Evolutionary conservation across 2,329 filamentous ascomycete species (phyloP).

Genomic region (Penicillium rolfsii): DNA sequence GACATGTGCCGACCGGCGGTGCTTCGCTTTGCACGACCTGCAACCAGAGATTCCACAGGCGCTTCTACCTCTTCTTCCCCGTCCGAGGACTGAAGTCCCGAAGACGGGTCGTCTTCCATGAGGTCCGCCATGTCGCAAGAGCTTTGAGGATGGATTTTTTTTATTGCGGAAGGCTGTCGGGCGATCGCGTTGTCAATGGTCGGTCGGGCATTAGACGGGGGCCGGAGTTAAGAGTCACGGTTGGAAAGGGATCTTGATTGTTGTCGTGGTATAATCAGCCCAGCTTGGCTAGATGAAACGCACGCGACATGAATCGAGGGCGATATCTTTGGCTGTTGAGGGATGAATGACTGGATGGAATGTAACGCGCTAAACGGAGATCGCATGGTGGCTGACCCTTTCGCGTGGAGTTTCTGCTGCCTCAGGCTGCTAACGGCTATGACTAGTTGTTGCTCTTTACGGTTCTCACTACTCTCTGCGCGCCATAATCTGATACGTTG

Average conservation of each 20-base stretch:
- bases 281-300: not conserved
- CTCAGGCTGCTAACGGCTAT: slow-evolving; percentile 11
- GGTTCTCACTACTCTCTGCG: not conserved
- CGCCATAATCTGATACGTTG: not conserved
- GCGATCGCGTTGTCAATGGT: not conserved
- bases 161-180: slow-evolving; percentile 2
- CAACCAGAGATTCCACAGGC: slow-evolving; percentile 38
- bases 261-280: not conserved
- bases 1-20: slow-evolving; percentile 86
- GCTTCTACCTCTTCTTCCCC: slow-evolving; percentile 27
- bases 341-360: not conserved
- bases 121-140: slow-evolving; percentile 21
- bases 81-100: slow-evolving; percentile 31
- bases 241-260: not conserved
- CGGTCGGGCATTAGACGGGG: slow-evolving; percentile 7
- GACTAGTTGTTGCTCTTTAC: not conserved
- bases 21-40: slow-evolving; percentile 68
- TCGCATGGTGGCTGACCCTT: slow-evolving; percentile 16
- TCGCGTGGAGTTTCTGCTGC: slow-evolving; percentile 15
- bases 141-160: slow-evolving; percentile 5
- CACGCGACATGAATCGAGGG: not conserved
- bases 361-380: slow-evolving; percentile 10
- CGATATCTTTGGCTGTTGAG: not conserved
- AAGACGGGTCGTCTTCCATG: slow-evolving; percentile 36
- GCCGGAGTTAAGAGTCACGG: not conserved